A percentile compares a stretch with the other conserved stretches of the same genome.
Conservation (phyloP, 306 rosid species). For the Morella rubra region DNA sequence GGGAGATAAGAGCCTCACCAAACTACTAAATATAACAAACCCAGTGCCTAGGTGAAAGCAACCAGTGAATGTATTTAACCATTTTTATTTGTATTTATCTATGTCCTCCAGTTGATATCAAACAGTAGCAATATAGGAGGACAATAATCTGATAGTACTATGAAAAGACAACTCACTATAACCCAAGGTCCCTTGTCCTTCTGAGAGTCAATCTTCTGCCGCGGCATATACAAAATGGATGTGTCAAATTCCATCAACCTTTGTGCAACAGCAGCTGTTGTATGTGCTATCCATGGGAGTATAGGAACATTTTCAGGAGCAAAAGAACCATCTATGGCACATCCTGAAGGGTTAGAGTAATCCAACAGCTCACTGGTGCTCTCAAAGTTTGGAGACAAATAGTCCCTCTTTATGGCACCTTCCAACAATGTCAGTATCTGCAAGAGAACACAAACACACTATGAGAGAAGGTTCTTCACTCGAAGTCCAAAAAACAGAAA, state of each 20-base stretch:
- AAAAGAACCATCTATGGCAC: constrained; percentile 22
- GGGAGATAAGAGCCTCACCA: background rate
- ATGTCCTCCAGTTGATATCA: background rate
- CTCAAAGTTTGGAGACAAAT: constrained; percentile 53
- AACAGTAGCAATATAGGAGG: constrained; percentile 20
- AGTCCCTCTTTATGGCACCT: constrained; percentile 56
- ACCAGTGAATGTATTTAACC: background rate
- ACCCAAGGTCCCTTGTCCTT: constrained; percentile 45
- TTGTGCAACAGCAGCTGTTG: constrained; percentile 67
- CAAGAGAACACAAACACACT: constrained; percentile 19
- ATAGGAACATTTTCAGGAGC: constrained; percentile 36
- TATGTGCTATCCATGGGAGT: constrained; percentile 74
- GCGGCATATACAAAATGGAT: constrained; percentile 45
- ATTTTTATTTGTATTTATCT: background rate
- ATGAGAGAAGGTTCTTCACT: background rate
- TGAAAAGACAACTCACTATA: constrained; percentile 43
- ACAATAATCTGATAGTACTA: background rate
- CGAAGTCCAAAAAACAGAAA: too few relatives aligned
- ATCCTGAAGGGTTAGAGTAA: constrained; percentile 31
- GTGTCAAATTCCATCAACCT: constrained; percentile 74
- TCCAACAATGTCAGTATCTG: constrained; percentile 64
- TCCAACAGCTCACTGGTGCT: constrained; percentile 60
- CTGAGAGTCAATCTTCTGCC: constrained; percentile 50
- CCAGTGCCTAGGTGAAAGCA: background rate
- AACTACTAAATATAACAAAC: background rate